Conservation (phyloP, 805 yeast genomes). For the Vanderwaltozyma yarrowii region DNA sequence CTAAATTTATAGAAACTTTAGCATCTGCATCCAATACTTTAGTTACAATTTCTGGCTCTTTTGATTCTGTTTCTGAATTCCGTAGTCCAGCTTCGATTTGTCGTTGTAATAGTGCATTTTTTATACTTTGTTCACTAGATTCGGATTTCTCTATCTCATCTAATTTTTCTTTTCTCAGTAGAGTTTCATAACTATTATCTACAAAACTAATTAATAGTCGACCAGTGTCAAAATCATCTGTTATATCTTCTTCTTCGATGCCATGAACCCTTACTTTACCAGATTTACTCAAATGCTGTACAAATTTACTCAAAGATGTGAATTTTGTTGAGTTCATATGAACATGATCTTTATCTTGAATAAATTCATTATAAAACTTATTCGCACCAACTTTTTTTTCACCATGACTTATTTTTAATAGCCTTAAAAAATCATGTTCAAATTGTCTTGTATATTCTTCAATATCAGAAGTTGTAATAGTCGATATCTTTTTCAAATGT, state of each 20-base stretch:
- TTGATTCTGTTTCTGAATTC: neutral
- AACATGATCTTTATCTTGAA: conserved; percentile 69
- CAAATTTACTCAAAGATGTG: conserved; percentile 58
- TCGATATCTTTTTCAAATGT: conserved; percentile 51
- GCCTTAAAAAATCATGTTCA: conserved; percentile 49
- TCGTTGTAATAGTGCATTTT: conserved; percentile 33
- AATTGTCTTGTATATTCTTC: conserved; percentile 53
- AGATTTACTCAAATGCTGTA: conserved; percentile 45
- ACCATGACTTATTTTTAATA: conserved; percentile 64
- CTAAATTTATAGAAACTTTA: neutral
- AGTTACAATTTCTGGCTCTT: neutral
- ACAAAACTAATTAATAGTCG: conserved; percentile 41
- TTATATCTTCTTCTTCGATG: conserved; percentile 28
- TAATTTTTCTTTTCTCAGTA: conserved; percentile 31
- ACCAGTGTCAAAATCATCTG: conserved; percentile 27
- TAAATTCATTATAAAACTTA: conserved; percentile 82
- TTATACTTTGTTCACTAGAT: conserved; percentile 38
- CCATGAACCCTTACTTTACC: conserved; percentile 47
- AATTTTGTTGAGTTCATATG: conserved; percentile 89
- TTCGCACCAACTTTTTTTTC: conserved; percentile 73
- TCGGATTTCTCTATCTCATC: conserved; percentile 29
- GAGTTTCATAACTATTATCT: conserved; percentile 43
- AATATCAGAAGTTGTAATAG: conserved; percentile 39
- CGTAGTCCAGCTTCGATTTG: conserved; percentile 37
- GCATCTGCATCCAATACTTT: neutral